Percentiles rank a stretch among this genome's conserved stretches.
Evolutionary conservation across 1,284 basidiomycete species (phyloP).

Genomic region (Dichomitus squalens): DNA sequence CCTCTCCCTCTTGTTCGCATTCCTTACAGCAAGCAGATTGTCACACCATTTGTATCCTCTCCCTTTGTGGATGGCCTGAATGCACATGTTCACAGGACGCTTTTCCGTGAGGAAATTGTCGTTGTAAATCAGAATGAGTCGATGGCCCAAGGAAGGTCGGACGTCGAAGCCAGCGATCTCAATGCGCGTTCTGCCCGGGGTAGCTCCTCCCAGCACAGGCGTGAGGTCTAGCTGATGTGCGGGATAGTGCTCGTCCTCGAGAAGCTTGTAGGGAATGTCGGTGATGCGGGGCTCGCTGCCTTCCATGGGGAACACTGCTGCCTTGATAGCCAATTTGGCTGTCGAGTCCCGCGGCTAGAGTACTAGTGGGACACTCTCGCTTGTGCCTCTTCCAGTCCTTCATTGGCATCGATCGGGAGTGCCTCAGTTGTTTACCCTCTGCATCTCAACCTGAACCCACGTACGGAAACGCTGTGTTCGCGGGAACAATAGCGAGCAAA

Average conservation of each 20-base stretch:
- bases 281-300: background rate
- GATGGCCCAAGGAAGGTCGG: background rate
- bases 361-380: background rate
- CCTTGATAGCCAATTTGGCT: constrained; percentile 4
- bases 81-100: constrained; percentile 3
- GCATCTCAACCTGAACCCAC: background rate
- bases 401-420: background rate
- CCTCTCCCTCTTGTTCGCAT: background rate
- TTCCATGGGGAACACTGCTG: constrained; percentile 2
- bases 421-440: background rate
- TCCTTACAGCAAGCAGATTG: background rate
- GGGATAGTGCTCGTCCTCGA: background rate
- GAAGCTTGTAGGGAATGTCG: constrained; percentile 1
- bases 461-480: background rate
- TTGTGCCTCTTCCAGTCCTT: constrained; percentile 12
- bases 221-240: background rate
- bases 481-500: background rate
- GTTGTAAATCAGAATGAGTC: constrained; percentile 2
- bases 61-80: background rate
- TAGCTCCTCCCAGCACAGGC: background rate
- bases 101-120: constrained; percentile 9
- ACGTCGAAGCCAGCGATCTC: background rate
- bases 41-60: background rate
- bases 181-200: background rate
- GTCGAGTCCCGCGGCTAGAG: background rate